Evolutionary conservation across 148 eudicot species (phyloP).

Genomic region (Euryodendron excelsum): DNA sequence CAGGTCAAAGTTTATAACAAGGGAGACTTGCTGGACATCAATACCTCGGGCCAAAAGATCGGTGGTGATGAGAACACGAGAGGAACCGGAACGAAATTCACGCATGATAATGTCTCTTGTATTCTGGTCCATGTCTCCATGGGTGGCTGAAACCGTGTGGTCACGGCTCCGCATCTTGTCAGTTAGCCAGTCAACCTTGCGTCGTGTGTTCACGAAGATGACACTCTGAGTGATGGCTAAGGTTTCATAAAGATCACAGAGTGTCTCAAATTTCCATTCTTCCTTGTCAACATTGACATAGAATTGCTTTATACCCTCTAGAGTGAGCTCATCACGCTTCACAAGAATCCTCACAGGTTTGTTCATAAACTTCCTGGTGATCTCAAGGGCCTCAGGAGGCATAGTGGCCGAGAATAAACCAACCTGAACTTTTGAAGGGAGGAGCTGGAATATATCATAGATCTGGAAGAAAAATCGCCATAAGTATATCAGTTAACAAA

Average conservation of each 20-base stretch:
- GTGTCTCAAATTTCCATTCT: too few species aligned
- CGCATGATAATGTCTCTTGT: too few species aligned
- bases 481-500: neutral
- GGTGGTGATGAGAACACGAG: slow-evolving; percentile 71
- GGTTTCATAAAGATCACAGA: too few species aligned
- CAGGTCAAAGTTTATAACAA: slow-evolving; percentile 72
- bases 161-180: too few species aligned
- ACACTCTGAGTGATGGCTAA: too few species aligned
- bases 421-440: slow-evolving; percentile 47
- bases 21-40: slow-evolving; percentile 76
- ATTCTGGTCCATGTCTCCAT: too few species aligned
- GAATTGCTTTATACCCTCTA: slow-evolving; percentile 51
- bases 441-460: slow-evolving; percentile 47
- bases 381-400: slow-evolving; percentile 52
- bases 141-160: too few species aligned
- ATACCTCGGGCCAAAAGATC: slow-evolving; percentile 81
- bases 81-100: slow-evolving; percentile 73
- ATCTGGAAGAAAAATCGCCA: slow-evolving; percentile 24
- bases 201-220: too few species aligned
- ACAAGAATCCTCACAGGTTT: slow-evolving; percentile 51
- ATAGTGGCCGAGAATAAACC: slow-evolving; percentile 49
- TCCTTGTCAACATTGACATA: too few species aligned
- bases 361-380: slow-evolving; percentile 52
- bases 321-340: slow-evolving; percentile 51
- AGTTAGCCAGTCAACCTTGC: too few species aligned